phyloP scores from a whole-genome alignment of 2,329 filamentous ascomycete genomes.

The Cadophora gregata region DNA sequence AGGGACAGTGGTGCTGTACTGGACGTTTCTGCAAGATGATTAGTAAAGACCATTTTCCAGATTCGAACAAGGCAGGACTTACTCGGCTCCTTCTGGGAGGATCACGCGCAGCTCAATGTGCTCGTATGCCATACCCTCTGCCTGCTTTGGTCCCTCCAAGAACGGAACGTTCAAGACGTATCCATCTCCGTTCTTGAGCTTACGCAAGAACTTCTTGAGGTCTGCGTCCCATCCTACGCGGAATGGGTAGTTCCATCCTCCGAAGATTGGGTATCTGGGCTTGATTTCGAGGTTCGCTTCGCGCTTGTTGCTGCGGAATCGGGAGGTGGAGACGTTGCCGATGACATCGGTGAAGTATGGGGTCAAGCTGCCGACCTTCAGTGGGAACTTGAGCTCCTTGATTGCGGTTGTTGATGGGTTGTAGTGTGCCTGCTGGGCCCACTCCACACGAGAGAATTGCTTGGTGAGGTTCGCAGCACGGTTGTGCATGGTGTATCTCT shows the following conservation, averaged over 20 bases:
- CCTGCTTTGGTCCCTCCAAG: conserved; percentile 86
- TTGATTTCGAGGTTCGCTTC: conserved; percentile 88
- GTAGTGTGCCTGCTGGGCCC: conserved; percentile 75
- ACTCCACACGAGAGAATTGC: conserved; percentile 79
- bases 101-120: conserved; percentile 81
- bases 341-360: conserved; percentile 96
- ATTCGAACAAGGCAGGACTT: conserved; percentile 55
- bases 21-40: conserved; percentile 68
- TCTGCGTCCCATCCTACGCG: conserved; percentile 95
- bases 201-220: conserved; percentile 76
- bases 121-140: conserved; percentile 86
- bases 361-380: conserved; percentile 80
- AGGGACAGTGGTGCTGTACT: conserved; percentile 77
- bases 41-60: conserved; percentile 51
- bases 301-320: conserved; percentile 77
- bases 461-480: conserved; percentile 78
- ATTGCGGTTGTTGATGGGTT: conserved; percentile 79
- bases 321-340: conserved; percentile 94
- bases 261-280: conserved; percentile 95
- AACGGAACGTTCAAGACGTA: conserved; percentile 92
- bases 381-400: conserved; percentile 80
- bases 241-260: conserved; percentile 98
- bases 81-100: conserved; percentile 89
- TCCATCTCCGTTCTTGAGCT: conserved; percentile 63
- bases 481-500: conserved; percentile 88